These are phyloP conservation scores for Magnusiomyces suaveolens DNA, from an alignment of 1,139 yeast genomes.

Conservation along the genomic window DNA sequence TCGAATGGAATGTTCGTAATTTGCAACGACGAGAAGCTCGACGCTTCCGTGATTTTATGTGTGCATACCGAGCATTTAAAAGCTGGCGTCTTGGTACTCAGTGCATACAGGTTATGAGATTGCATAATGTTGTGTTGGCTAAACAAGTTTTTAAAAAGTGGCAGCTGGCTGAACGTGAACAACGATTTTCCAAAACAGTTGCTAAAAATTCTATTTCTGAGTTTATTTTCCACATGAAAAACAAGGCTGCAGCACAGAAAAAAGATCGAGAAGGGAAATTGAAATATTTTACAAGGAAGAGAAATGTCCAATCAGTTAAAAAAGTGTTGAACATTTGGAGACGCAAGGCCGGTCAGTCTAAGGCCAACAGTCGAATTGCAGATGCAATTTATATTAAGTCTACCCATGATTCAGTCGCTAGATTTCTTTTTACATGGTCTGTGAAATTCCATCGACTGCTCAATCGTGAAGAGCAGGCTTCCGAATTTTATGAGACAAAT, in stretches of 20 bases:
- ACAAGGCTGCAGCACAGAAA: background rate
- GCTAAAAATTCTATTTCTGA: background rate
- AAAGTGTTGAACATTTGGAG: background rate
- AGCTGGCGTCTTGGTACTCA: slow-evolving; percentile 8
- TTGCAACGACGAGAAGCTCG: slow-evolving; percentile 7
- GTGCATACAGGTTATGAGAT: background rate
- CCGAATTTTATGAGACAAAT: background rate
- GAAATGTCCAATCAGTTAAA: background rate
- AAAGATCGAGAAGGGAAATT: background rate
- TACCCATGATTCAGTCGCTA: background rate
- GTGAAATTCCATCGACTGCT: background rate
- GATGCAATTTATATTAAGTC: background rate
- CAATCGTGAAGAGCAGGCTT: background rate
- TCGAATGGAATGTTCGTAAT: slow-evolving; percentile 5
- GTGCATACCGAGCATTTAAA: slow-evolving; percentile 4
- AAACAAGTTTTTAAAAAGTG: slow-evolving; percentile 3
- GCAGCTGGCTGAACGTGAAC: background rate
- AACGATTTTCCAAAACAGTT: background rate
- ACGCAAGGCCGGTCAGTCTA: background rate
- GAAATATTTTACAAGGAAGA: background rate
- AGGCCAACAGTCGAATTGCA: background rate
- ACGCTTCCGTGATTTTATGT: slow-evolving; percentile 5
- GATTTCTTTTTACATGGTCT: background rate
- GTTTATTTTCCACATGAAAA: background rate
- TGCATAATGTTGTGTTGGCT: slow-evolving; percentile 4